These are phyloP conservation scores for Penicillium canariense DNA, from an alignment of 495 filamentous ascomycete species.

Conservation along the genomic window DNA sequence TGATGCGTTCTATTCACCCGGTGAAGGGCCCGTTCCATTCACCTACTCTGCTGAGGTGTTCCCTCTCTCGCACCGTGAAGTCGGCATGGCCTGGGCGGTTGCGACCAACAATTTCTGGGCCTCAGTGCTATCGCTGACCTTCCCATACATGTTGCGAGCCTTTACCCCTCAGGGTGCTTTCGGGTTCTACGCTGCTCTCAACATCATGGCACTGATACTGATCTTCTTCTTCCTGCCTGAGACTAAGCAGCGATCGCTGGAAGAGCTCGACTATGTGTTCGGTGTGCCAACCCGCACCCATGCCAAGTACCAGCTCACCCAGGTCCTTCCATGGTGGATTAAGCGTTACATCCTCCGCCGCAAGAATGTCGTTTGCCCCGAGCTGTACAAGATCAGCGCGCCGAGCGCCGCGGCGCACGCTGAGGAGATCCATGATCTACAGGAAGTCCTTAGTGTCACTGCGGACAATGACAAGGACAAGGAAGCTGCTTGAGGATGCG, in stretches of 20 bases:
- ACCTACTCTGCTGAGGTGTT: conserved; percentile 79
- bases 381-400: conserved; percentile 33
- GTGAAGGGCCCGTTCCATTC: conserved; percentile 81
- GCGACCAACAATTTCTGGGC: conserved; percentile 69
- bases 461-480: neutral
- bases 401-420: conserved; percentile 12
- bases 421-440: conserved; percentile 11
- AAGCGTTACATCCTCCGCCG: conserved; percentile 46
- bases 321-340: conserved; percentile 53
- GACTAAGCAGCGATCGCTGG: conserved; percentile 59
- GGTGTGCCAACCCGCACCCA: conserved; percentile 49
- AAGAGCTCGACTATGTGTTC: conserved; percentile 61
- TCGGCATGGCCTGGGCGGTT: conserved; percentile 73
- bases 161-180: conserved; percentile 55
- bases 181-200: conserved; percentile 60
- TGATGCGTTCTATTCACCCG: conserved; percentile 70
- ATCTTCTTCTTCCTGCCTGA: conserved; percentile 66
- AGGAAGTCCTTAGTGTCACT: neutral
- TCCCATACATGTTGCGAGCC: conserved; percentile 58
- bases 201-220: conserved; percentile 59
- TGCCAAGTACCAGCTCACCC: conserved; percentile 46
- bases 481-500: neutral
- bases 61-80: conserved; percentile 69
- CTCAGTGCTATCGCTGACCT: conserved; percentile 60
- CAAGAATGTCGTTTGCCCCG: conserved; percentile 37